Evolutionary conservation across 1,284 basidiomycete species (phyloP), one percentile per base, ranked within the genome.

Genomic region (Ustilago crameri): DNA sequence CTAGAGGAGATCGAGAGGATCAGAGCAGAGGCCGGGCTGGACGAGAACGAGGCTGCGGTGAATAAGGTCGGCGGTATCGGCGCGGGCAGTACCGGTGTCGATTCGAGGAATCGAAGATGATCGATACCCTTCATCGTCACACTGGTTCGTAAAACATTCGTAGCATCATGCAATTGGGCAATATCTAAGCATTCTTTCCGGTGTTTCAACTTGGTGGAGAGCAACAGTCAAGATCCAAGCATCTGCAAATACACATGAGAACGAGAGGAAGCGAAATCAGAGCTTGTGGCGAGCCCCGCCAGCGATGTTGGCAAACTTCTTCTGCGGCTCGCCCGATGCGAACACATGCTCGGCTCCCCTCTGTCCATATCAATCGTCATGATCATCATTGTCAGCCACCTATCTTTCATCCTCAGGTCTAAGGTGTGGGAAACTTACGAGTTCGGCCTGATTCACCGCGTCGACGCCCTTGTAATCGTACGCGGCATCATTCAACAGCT

Each of bases 1-100:
- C 52, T 83, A 20, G 65, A 81, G 3, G 81, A 82, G 83, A 91
- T 95, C 7, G 92, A 93, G 80, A 89, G 88, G 56, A 94, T 95
- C 50, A 85, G 94, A 52, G 88, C 88, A 15, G 92, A 93, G 74
- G 93, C 93, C 0, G 93, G 93, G 2, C 84, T 95, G 52, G 93
- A 95, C 62, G 91, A 92, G 54, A 90, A 91, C 9, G 93, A 93
- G 66, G 90, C 63, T 7, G 53, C 56, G 2, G 70, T 73, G 18
- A 68, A 64, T 41, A 66, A 69, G 52, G 56, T 60, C n/a, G 65
- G 70, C 18, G 71, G 66, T 20, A 70, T 66, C 40, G 65, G 65
- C 5, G 58, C 66, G 0, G 71, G 71, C 22, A 69, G 64, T 35
- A 64, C 63, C 4, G 71, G 71, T 44, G 62, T 70, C 3, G 71